These are phyloP conservation scores for Neopestalotiopsis clavispora DNA, from an alignment of 2,329 filamentous ascomycete genomes.

Conservation along the genomic window DNA sequence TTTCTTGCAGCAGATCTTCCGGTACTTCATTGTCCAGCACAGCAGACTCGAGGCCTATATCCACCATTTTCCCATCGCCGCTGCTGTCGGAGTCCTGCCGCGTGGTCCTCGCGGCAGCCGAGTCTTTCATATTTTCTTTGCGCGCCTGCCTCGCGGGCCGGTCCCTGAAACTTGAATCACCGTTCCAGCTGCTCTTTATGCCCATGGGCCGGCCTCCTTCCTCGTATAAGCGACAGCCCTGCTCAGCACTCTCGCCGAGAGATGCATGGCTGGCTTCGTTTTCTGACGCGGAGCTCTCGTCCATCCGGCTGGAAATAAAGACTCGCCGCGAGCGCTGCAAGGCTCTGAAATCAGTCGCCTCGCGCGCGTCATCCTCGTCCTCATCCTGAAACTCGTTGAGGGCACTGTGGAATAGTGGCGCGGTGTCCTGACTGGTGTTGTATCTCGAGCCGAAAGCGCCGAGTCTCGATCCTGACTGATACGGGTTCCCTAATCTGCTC, in stretches of 20 bases:
- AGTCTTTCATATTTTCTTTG: conserved; percentile 43
- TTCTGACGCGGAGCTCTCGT: conserved; percentile 84
- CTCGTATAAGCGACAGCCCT: conserved; percentile 48
- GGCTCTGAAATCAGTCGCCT: conserved; percentile 93
- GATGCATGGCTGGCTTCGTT: conserved; percentile 67
- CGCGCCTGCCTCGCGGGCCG: conserved; percentile 45
- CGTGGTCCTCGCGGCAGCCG: conserved; percentile 30
- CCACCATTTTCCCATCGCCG: conserved; percentile 74
- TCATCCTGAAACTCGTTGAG: conserved; percentile 91
- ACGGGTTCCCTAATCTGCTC: conserved; percentile 68
- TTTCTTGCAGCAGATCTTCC: conserved; percentile 62
- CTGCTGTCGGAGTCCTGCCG: conserved; percentile 39
- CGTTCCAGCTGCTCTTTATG: conserved; percentile 70
- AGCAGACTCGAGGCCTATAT: conserved; percentile 79
- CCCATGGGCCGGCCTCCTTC: conserved; percentile 54
- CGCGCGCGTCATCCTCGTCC: conserved; percentile 90
- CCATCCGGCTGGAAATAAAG: conserved; percentile 81
- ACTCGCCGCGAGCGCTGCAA: conserved; percentile 88
- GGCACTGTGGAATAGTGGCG: conserved; percentile 92
- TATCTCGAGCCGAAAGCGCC: conserved; percentile 79
- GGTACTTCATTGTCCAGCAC: conserved; percentile 65
- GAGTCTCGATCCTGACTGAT: conserved; percentile 75
- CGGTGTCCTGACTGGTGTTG: conserved; percentile 75
- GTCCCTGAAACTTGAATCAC: conserved; percentile 50
- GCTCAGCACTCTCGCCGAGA: conserved; percentile 58